Evolutionary conservation across 2,329 filamentous ascomycete species (phyloP).

Genomic region (Beauveria bassiana): DNA sequence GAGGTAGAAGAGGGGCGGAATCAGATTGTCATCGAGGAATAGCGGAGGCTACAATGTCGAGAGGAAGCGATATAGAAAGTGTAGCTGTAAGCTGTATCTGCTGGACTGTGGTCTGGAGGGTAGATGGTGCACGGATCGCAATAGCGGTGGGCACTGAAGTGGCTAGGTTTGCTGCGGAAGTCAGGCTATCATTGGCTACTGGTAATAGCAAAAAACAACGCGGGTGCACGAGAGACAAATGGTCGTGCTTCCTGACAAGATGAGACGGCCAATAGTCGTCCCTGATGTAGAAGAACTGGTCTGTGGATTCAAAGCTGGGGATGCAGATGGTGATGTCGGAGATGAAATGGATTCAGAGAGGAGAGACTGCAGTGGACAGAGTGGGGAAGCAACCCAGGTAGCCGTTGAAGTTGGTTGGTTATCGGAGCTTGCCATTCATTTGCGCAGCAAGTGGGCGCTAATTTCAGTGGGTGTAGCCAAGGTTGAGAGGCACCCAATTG

Average conservation of each 20-base stretch:
- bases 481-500: neutral
- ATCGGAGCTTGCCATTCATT: neutral
- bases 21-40: conserved; percentile 4
- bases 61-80: neutral
- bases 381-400: neutral
- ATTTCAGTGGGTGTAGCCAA: neutral
- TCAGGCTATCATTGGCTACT: neutral
- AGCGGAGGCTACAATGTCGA: neutral
- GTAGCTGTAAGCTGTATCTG: neutral
- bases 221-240: neutral
- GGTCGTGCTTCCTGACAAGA: neutral
- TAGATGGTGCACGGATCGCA: conserved; percentile 10
- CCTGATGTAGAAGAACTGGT: neutral
- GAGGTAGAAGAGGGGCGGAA: neutral
- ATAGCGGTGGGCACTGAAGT: conserved; percentile 5
- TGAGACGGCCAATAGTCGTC: neutral
- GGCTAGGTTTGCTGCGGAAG: neutral
- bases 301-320: neutral
- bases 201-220: neutral
- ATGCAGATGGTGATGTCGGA: conserved; percentile 3
- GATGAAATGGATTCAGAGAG: conserved; percentile 8
- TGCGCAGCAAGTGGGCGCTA: neutral
- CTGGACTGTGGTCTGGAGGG: neutral
- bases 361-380: neutral
- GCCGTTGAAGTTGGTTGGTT: neutral